These are phyloP conservation scores for Didymella exigua DNA, from an alignment of 2,329 filamentous ascomycete species.

Conservation along the genomic window DNA sequence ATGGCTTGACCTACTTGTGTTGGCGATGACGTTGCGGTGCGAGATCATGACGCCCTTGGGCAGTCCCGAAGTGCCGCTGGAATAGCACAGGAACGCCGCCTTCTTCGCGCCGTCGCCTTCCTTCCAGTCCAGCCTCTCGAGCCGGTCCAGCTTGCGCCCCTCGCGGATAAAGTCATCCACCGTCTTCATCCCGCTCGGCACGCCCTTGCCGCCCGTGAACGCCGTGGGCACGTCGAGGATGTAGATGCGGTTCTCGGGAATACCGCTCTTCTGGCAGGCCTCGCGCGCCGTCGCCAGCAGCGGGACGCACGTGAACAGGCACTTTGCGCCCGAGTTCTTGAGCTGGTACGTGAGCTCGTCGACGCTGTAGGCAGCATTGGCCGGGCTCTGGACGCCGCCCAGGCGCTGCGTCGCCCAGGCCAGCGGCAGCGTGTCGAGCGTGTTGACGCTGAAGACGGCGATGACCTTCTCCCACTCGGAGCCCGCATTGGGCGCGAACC, in stretches of 20 bases:
- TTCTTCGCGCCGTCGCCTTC: slow-evolving; percentile 70
- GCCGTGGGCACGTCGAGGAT: slow-evolving; percentile 69
- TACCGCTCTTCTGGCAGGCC: slow-evolving; percentile 67
- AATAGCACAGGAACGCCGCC: slow-evolving; percentile 79
- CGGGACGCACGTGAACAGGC: slow-evolving; percentile 73
- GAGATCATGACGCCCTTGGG: slow-evolving; percentile 87
- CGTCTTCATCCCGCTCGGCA: slow-evolving; percentile 62
- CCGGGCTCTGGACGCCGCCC: slow-evolving; percentile 74
- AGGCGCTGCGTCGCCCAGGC: slow-evolving; percentile 76
- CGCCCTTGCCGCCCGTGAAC: slow-evolving; percentile 55
- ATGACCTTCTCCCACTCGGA: slow-evolving; percentile 83
- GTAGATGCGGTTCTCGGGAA: slow-evolving; percentile 69
- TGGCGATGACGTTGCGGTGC: slow-evolving; percentile 78
- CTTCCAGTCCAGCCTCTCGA: slow-evolving; percentile 65
- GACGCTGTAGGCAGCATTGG: slow-evolving; percentile 75
- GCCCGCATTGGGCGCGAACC: slow-evolving; percentile 71
- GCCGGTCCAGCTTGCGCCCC: slow-evolving; percentile 60
- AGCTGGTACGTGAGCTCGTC: slow-evolving; percentile 75
- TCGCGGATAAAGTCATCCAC: slow-evolving; percentile 69
- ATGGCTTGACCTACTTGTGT: slow-evolving; percentile 58
- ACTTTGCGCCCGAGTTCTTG: slow-evolving; percentile 69
- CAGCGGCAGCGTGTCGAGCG: slow-evolving; percentile 77
- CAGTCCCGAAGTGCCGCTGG: slow-evolving; percentile 77
- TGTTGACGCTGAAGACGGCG: slow-evolving; percentile 79
- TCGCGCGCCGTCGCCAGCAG: slow-evolving; percentile 68